Conservation (phyloP, 768 basidiomycete genomes). For the Russula dissimulans region DNA sequence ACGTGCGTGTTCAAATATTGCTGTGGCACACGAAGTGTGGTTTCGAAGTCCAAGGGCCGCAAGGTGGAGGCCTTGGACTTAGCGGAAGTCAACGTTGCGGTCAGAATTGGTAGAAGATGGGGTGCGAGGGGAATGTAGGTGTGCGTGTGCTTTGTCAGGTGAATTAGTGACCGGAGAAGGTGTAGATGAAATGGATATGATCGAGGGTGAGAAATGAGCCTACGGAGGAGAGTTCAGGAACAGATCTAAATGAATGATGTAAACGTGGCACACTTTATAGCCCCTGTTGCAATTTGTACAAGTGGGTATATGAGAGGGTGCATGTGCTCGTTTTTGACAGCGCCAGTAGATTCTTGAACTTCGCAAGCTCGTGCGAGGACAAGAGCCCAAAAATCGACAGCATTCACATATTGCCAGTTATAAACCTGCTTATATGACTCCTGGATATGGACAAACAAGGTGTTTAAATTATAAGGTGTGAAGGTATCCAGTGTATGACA, state of each 20-base stretch:
- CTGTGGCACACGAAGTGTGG: slow-evolving; percentile 76
- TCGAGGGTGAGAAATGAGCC: slow-evolving; percentile 81
- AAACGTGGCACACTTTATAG: slow-evolving; percentile 63
- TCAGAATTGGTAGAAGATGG: slow-evolving; percentile 78
- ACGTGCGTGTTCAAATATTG: slow-evolving; percentile 85
- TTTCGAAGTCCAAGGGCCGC: slow-evolving; percentile 82
- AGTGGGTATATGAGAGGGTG: slow-evolving; percentile 90
- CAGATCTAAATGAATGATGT: background rate
- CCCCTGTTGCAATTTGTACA: slow-evolving; percentile 88
- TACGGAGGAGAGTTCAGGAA: slow-evolving; percentile 26
- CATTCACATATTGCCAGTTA: slow-evolving; percentile 98
- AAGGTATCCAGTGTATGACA: slow-evolving; percentile 12
- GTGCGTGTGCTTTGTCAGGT: slow-evolving; percentile 73
- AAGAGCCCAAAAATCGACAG: slow-evolving; percentile 91
- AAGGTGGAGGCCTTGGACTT: slow-evolving; percentile 80
- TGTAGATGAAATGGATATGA: slow-evolving; percentile 96
- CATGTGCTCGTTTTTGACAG: slow-evolving; percentile 62
- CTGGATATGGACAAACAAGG: slow-evolving; percentile 28
- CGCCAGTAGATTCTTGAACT: slow-evolving; percentile 41
- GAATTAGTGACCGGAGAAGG: slow-evolving; percentile 77
- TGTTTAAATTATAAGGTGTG: background rate
- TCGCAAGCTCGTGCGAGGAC: slow-evolving; percentile 80
- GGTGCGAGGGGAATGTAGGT: slow-evolving; percentile 85
- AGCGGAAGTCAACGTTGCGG: slow-evolving; percentile 56
- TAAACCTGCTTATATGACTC: slow-evolving; percentile 93